Percentiles rank a stretch among this genome's conserved stretches.
Conservation (phyloP, 768 basidiomycete genomes). For the Russula abietina region DNA sequence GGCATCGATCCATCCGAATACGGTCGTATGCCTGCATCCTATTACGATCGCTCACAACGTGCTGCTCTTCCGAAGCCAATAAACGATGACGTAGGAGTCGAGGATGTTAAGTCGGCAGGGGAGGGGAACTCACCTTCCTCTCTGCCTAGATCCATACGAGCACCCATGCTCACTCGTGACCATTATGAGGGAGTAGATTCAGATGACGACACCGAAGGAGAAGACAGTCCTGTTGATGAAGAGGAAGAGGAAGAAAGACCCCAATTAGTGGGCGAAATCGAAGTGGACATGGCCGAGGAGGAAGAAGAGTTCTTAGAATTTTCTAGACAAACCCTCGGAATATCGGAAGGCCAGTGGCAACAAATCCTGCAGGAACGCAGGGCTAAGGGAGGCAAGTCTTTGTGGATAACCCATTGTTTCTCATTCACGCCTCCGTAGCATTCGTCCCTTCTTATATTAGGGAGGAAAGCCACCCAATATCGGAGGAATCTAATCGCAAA, state of each 20-base stretch:
- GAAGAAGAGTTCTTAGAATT: conserved; percentile 94
- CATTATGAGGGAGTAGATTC: conserved; percentile 91
- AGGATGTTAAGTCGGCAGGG: not conserved
- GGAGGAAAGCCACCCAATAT: conserved; percentile 16
- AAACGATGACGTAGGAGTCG: conserved; percentile 37
- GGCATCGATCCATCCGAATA: conserved; percentile 78
- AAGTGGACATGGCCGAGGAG: conserved; percentile 89
- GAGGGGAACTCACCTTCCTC: not conserved
- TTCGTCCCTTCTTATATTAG: conserved; percentile 27
- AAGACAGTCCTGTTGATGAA: conserved; percentile 44
- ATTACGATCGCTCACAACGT: conserved; percentile 62
- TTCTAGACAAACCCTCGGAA: conserved; percentile 84
- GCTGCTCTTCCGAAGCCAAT: conserved; percentile 44
- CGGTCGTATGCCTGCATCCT: conserved; percentile 76
- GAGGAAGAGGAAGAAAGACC: conserved; percentile 80
- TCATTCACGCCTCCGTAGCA: conserved; percentile 18
- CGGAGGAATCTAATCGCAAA: not conserved
- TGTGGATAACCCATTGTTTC: not conserved
- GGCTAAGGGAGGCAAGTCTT: conserved; percentile 69
- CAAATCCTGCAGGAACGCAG: conserved; percentile 77
- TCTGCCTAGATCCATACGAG: conserved; percentile 45
- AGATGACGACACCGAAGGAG: conserved; percentile 78
- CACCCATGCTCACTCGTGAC: conserved; percentile 76
- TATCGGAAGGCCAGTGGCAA: conserved; percentile 82
- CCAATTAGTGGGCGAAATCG: conserved; percentile 75